These are phyloP conservation scores for Aspergillus pseudonomiae DNA, from an alignment of 2,329 filamentous ascomycete species.

Conservation along the genomic window DNA sequence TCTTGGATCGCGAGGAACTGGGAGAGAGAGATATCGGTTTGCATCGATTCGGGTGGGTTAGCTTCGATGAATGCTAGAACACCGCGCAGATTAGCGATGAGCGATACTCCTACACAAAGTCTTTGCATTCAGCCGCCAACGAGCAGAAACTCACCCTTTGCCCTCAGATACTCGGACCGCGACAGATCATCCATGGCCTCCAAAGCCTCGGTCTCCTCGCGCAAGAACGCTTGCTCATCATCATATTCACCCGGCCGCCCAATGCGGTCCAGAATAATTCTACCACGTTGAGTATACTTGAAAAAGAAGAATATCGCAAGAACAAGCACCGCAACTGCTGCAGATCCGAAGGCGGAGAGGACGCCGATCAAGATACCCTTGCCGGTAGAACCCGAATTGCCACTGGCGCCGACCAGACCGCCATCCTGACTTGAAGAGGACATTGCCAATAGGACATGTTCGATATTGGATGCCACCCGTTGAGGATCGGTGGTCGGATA, in stretches of 20 bases:
- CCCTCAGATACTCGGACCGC: conserved; percentile 85
- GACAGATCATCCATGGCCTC: conserved; percentile 95
- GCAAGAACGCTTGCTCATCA: conserved; percentile 91
- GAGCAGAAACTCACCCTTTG: conserved; percentile 71
- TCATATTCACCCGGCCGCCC: conserved; percentile 94
- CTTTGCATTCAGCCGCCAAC: neutral
- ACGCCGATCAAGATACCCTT: conserved; percentile 92
- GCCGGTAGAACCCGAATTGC: conserved; percentile 58
- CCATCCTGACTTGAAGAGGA: conserved; percentile 28
- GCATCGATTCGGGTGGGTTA: conserved; percentile 91
- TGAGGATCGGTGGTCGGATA: conserved; percentile 18
- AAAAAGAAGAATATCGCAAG: conserved; percentile 90
- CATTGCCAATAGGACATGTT: conserved; percentile 40
- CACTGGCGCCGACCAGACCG: conserved; percentile 35
- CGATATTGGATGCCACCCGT: conserved; percentile 35
- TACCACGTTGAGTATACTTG: conserved; percentile 81
- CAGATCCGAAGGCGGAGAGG: conserved; percentile 90
- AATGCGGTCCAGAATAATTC: conserved; percentile 91
- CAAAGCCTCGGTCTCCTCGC: conserved; percentile 92
- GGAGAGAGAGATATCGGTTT: conserved; percentile 95
- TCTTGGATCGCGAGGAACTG: conserved; percentile 98
- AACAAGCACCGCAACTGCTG: conserved; percentile 77
- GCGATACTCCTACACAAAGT: neutral
- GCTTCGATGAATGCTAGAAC: conserved; percentile 82
- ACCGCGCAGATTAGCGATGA: neutral